Percentiles rank a stretch among this genome's conserved stretches.
Evolutionary conservation across 177 flowering plant species (phyloP).

Genomic region (Telopea speciosissima): DNA sequence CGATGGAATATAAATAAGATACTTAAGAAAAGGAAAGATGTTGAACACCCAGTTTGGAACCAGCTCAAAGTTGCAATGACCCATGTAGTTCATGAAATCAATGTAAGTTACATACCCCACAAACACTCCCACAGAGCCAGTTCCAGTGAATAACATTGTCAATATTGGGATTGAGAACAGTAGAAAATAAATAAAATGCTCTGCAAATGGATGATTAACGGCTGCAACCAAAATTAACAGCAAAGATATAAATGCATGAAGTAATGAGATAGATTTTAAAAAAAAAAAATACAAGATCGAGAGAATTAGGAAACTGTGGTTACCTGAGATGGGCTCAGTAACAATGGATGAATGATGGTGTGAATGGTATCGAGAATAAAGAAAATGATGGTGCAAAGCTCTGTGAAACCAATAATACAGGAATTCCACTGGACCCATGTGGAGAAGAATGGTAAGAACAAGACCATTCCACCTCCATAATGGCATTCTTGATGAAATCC

Average conservation of each 20-base stretch:
- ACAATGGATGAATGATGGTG: slow-evolving; percentile 84
- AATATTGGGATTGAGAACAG: slow-evolving; percentile 54
- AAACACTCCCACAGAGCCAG: slow-evolving; percentile 27
- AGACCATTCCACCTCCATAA: slow-evolving; percentile 58
- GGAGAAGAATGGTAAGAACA: slow-evolving; percentile 33
- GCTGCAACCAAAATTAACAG: slow-evolving; percentile 27
- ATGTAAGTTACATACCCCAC: slow-evolving; percentile 40
- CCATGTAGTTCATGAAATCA: slow-evolving; percentile 24
- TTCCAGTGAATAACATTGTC: slow-evolving; percentile 17
- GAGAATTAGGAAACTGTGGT: neutral
- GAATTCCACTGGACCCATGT: slow-evolving; percentile 71
- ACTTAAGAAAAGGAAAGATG: slow-evolving; percentile 48
- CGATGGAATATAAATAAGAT: slow-evolving; percentile 58
- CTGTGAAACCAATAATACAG: slow-evolving; percentile 84
- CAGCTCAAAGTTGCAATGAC: slow-evolving; percentile 24
- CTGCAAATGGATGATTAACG: slow-evolving; percentile 68
- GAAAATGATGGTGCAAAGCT: slow-evolving; percentile 79
- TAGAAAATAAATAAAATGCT: slow-evolving; percentile 35
- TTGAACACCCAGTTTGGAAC: slow-evolving; percentile 40
- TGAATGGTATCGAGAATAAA: slow-evolving; percentile 80
- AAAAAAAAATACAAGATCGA: too few species aligned
- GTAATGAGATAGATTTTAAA: too few species aligned
- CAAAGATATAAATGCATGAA: too few species aligned
- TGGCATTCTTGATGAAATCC: slow-evolving; percentile 26
- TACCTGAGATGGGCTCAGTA: slow-evolving; percentile 84